phyloP scores from a whole-genome alignment of 1,284 basidiomycete genomes.

The Leccinum subspadiceum region DNA sequence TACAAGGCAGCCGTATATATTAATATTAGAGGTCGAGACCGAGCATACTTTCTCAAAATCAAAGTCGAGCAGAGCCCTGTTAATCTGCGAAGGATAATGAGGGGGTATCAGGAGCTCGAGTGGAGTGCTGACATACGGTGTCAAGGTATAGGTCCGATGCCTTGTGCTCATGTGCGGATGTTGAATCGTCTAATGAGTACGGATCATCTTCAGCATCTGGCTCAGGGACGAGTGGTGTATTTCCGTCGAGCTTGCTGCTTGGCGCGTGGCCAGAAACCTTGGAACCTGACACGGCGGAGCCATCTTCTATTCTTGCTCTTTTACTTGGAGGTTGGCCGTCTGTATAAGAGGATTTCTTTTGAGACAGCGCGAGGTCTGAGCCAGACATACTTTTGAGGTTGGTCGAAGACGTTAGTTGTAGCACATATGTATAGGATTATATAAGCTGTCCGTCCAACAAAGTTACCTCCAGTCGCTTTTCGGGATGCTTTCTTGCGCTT shows the following conservation, averaged over 20 bases:
- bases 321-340: constrained; percentile 42
- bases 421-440: constrained; percentile 15
- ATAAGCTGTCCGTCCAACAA: constrained; percentile 15
- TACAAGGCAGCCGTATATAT: constrained; percentile 96
- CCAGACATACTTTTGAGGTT: constrained; percentile 18
- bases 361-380: constrained; percentile 9
- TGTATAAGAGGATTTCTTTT: constrained; percentile 6
- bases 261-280: constrained; percentile 16
- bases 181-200: constrained; percentile 39
- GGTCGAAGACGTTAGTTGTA: not conserved
- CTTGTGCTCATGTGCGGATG: constrained; percentile 45
- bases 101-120: constrained; percentile 16
- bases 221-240: constrained; percentile 22
- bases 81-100: constrained; percentile 58
- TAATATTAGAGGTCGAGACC: constrained; percentile 93
- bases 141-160: constrained; percentile 93
- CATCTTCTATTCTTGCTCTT: constrained; percentile 36
- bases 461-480: not conserved
- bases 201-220: constrained; percentile 53
- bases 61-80: constrained; percentile 89
- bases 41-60: constrained; percentile 99
- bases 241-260: constrained; percentile 27
- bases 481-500: constrained; percentile 24
- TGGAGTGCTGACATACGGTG: constrained; percentile 59
- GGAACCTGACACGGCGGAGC: constrained; percentile 16